Base-by-base conservation (phyloP, 495 filamentous ascomycete species). In the Xylaria flabelliformis region DNA sequence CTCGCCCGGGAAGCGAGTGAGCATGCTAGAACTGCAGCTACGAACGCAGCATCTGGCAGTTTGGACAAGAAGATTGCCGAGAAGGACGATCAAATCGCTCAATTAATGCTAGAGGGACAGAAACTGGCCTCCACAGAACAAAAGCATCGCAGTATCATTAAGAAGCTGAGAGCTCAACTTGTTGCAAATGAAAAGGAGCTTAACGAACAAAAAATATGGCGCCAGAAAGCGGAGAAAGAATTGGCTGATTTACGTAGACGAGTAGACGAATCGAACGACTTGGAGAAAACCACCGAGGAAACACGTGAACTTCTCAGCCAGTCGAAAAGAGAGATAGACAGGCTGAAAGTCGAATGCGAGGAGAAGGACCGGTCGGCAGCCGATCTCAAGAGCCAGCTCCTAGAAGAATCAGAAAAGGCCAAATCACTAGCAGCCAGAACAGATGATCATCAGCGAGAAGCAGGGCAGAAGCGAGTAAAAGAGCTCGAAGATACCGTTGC, bases 31-130 rank as follows among this genome's bases (percentile, higher is more conserved):
- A 87, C 85, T 64, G 88, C 90, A 4, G 90, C 88, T 3, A 81
- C 86, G 5, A 83, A 85, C 21, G 89, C 91, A 2, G 83, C 89
- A 10, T 78, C 88, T 0, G 90, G 91, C 3, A 92, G 89, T 72
- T 42, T 82, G 6, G 93, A 97, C 66, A 93, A 90, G 78, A 93
- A 92, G 75, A 81, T 97, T 10, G 90, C 93, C 10, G 94, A 96
- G 77, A 95, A 94, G 71, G 94, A 98, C 72, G 93, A 95, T 74
- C 91, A 93, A 74, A 96, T 98, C 70, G 92, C 94, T 6, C 84
- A 94, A 53, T 83, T 99, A 17, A 91, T 99, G 81, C 91, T 97
- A 76, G 96, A 99, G 81, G 96, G 97, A 0, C 93, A 97, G 77
- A 94, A 93, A 72, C 86, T 98, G 13, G 92, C 92, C 4, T 93